Evolutionary conservation across 768 basidiomycete species (phyloP), one percentile per base, ranked within the genome.

Genomic region (Hydnum rufescens): DNA sequence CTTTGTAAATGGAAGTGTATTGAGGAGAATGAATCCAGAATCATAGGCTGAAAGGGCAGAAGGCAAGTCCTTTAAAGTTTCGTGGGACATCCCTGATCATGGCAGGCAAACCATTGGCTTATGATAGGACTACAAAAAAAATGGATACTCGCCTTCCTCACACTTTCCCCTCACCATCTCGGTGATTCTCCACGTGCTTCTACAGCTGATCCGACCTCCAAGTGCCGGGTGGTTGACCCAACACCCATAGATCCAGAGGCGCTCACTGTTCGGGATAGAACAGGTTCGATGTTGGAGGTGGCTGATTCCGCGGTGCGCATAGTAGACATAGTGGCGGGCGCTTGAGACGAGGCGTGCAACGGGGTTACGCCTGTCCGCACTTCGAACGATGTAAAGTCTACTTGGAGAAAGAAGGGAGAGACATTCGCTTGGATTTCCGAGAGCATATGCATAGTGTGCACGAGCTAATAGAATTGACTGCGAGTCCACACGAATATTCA

Each of bases 391-490:
- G 8, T n/a, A 8, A 70, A 81, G 64, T 75, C 69, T 4, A 82
- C 72, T 58, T 71, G n/a, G 68, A 22, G 63, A 61, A 2, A 86
- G 68, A 58, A 80, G 69, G 2, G 66, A 58, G 13, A 92, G 65
- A 54, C 83, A 87, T 53, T 76, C 73, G 2, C 68, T 63, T 18
- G 78, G 78, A 25, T 73, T 69, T 26, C 78, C 76, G 4, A 87
- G 64, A 0, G 87, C 84, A 63, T 84, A 87, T 3, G 79, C 77
- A 60, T 82, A 82, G 64, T 86, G 87, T 2, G 84, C 85, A 48
- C 85, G 67, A 0, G 75, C 71, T 53, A 85, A 70, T 56, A 73
- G 68, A 16, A 83, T 68, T 6, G 78, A 77, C 85, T 89, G 58
- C 25, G 26, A 16, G 8, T 13, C 8, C 8, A 39, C 8, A 26